phyloP scores from a whole-genome alignment of 1,284 basidiomycete species.

The Grifola frondosa region DNA sequence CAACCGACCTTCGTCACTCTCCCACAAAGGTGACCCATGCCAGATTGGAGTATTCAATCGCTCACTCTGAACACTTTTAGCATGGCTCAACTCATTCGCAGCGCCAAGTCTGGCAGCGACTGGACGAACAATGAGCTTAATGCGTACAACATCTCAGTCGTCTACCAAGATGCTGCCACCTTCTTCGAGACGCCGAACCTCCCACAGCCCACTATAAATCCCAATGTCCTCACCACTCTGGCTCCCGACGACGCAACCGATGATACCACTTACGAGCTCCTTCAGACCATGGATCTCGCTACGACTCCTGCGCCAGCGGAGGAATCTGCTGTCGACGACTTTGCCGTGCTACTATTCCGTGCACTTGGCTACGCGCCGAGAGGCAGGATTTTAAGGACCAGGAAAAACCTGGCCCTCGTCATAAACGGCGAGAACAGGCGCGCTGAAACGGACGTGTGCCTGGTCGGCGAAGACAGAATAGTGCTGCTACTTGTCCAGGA shows the following conservation, averaged over 20 bases:
- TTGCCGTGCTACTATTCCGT: conserved; percentile 27
- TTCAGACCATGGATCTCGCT: conserved; percentile 23
- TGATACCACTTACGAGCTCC: conserved; percentile 5
- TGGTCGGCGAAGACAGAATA: conserved; percentile 23
- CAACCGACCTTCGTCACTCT: no score
- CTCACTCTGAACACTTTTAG: no score
- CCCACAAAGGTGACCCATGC: no score
- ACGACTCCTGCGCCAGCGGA: conserved; percentile 16
- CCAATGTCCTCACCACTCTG: conserved; percentile 11
- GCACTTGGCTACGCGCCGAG: conserved; percentile 27
- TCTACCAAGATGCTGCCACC: neutral
- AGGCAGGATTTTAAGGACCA: conserved; percentile 20
- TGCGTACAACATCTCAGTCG: conserved; percentile 31
- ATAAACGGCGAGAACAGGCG: conserved; percentile 23
- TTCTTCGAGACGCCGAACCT: conserved; percentile 2
- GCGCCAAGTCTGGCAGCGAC: conserved; percentile 27
- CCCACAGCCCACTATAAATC: neutral
- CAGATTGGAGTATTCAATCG: no score
- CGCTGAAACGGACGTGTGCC: conserved; percentile 34
- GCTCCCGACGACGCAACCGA: neutral
- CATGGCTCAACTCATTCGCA: no score
- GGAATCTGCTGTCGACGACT: conserved; percentile 36
- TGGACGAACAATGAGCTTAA: conserved; percentile 32
- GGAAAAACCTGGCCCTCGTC: conserved; percentile 24
- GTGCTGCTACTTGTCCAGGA: conserved; percentile 34